These are phyloP conservation scores for Zea luxurians DNA, from an alignment of 176 grass and related monocot species.

Conservation along the genomic window DNA sequence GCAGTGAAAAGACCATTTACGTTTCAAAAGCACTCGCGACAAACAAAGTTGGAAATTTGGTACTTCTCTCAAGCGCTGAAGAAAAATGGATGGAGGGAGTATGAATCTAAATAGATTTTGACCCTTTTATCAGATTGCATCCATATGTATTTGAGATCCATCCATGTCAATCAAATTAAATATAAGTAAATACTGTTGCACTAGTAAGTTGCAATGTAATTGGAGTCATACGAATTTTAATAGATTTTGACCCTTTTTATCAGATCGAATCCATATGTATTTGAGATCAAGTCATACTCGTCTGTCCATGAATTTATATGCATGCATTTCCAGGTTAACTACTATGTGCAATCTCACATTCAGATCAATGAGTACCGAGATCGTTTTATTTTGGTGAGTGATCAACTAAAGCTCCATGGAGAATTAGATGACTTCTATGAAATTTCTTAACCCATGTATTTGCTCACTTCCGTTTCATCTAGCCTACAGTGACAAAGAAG, in stretches of 20 bases:
- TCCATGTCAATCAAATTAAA: background rate
- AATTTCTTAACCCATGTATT: slow-evolving; percentile 24
- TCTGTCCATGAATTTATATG: slow-evolving; percentile 1
- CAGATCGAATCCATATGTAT: slow-evolving; percentile 13
- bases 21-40: too few relatives aligned
- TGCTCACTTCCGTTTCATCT: slow-evolving; percentile 41
- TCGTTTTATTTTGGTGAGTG: slow-evolving; percentile 83
- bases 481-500: slow-evolving; percentile 63
- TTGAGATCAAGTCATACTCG: background rate
- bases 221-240: slow-evolving; percentile 29
- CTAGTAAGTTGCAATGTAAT: background rate
- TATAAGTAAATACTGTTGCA: slow-evolving; percentile 16
- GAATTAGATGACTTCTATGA: slow-evolving; percentile 8
- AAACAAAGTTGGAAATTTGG: too few relatives aligned
- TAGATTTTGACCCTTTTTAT: slow-evolving; percentile 20
- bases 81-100: too few relatives aligned
- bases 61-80: too few relatives aligned
- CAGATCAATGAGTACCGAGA: slow-evolving; percentile 97
- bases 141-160: slow-evolving; percentile 23
- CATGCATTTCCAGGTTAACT: slow-evolving; percentile 66
- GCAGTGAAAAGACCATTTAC: too few relatives aligned
- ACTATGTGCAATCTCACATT: slow-evolving; percentile 95
- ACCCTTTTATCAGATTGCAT: slow-evolving; percentile 28
- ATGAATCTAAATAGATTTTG: slow-evolving; percentile 30
- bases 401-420: slow-evolving; percentile 16